Percentiles rank a stretch among this genome's conserved stretches.
These are phyloP conservation scores for Lichtheimia ornata DNA, from an alignment of 371 early-diverging fungal species.

Conservation along the genomic window DNA sequence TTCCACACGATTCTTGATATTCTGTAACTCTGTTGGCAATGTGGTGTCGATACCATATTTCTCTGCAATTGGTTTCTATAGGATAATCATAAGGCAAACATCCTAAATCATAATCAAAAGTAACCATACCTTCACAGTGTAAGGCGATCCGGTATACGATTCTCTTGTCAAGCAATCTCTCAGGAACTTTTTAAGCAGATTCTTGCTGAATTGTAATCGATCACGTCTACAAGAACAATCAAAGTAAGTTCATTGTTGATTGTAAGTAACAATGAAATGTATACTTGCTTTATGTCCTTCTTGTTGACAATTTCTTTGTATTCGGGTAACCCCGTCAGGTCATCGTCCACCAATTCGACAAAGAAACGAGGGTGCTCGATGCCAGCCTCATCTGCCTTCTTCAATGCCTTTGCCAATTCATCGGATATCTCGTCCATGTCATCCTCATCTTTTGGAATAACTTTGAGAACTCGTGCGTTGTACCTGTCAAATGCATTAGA, in stretches of 20 bases:
- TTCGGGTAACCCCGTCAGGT: slow-evolving; percentile 40
- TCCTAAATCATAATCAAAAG: neutral
- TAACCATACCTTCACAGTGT: slow-evolving; percentile 61
- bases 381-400: neutral
- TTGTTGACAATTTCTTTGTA: slow-evolving; percentile 28
- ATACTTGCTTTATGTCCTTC: slow-evolving; percentile 34
- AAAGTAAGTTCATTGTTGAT: neutral
- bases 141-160: slow-evolving; percentile 72
- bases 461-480: slow-evolving; percentile 35
- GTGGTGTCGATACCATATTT: slow-evolving; percentile 53
- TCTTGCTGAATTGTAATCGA: slow-evolving; percentile 69
- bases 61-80: slow-evolving; percentile 25
- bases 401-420: slow-evolving; percentile 14
- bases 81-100: neutral
- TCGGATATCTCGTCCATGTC: slow-evolving; percentile 6
- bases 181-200: slow-evolving; percentile 69
- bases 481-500: slow-evolving; percentile 22
- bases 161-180: slow-evolving; percentile 69
- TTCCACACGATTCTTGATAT: slow-evolving; percentile 42
- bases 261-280: neutral
- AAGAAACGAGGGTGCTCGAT: neutral
- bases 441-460: slow-evolving; percentile 13
- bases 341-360: slow-evolving; percentile 37
- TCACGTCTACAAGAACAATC: slow-evolving; percentile 52
- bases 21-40: slow-evolving; percentile 49